Evolutionary conservation across 1,284 basidiomycete species (phyloP), one percentile per base, ranked within the genome.

Genomic region (Tilletia setariae): DNA sequence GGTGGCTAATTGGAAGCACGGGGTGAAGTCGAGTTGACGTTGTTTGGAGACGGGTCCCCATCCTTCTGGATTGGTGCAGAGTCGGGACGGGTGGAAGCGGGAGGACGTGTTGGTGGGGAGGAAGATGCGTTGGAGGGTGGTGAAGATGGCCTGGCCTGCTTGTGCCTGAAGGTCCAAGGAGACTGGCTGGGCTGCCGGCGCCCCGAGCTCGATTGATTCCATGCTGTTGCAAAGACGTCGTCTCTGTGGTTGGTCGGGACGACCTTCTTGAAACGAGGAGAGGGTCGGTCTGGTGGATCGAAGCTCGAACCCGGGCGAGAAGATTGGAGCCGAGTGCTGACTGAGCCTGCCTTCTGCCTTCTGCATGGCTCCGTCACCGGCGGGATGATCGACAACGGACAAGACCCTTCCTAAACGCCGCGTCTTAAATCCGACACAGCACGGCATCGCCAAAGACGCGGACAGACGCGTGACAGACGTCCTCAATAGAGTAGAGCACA

Each of bases 1-100:
- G 25, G 69, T 71, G 9, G 71, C 88, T 72, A 91, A 89, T 78
- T 94, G 90, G 76, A 91, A 92, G 83, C 94, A 97, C 7, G 88
- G 87, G 0, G 92, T 91, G 15, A 91, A 79, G 83, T 96, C 93
- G 77, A 93, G 91, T 30, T 87, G 85, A 67, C 91, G 87, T 0
- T 84, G 72, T 7, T 76, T 81, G 8, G 91, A 93, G 51, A 88
- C 83, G 16, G 86, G 85, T 0, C 83, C 84, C 88, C 90, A 91
- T 66, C 90, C 80, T 69, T 81, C 83, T 28, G 65, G 49, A 32
- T 67, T 56, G 7, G 66, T 66, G 67, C 74, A 77, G 11, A 73
- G 43, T 11, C 35, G 13, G 28, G 56, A 25, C 28, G 35, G 16
- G 15, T 40, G 28, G 56, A 61, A 61, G 23, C 51, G 6, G 28